Conservation (phyloP, 2,329 filamentous ascomycete genomes). For the Aspergillus felis region DNA sequence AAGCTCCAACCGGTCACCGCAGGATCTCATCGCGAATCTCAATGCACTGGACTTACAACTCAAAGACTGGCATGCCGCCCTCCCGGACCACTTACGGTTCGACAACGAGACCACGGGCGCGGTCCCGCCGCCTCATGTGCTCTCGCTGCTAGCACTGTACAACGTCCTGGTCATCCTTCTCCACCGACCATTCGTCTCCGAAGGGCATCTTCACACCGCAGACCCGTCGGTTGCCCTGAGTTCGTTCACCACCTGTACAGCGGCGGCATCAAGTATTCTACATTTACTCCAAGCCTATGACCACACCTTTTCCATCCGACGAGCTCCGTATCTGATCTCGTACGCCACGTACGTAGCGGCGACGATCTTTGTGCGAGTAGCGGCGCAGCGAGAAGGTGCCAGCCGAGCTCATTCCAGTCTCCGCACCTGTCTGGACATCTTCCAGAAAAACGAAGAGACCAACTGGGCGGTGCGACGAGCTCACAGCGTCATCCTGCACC, state of each 20-base stretch:
- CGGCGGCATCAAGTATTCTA: slow-evolving; percentile 46
- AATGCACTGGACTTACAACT: slow-evolving; percentile 41
- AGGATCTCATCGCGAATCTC: slow-evolving; percentile 33
- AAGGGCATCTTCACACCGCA: slow-evolving; percentile 40
- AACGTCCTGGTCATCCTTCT: slow-evolving; percentile 52
- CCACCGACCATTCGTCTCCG: slow-evolving; percentile 49
- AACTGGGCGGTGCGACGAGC: slow-evolving; percentile 49
- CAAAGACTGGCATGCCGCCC: slow-evolving; percentile 38
- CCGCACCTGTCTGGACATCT: slow-evolving; percentile 45
- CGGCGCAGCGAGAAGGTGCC: slow-evolving; percentile 41
- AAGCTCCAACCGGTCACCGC: slow-evolving; percentile 32
- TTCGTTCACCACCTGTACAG: slow-evolving; percentile 45
- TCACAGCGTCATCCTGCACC: slow-evolving; percentile 42
- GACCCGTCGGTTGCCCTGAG: slow-evolving; percentile 40
- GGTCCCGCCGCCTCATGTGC: slow-evolving; percentile 44
- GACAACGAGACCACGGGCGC: slow-evolving; percentile 24
- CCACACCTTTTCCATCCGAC: slow-evolving; percentile 42
- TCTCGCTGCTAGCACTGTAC: slow-evolving; percentile 47
- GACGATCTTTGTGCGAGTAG: slow-evolving; percentile 51
- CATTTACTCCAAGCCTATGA: slow-evolving; percentile 45
- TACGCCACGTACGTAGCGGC: slow-evolving; percentile 55
- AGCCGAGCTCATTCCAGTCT: slow-evolving; percentile 42
- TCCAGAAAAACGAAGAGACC: slow-evolving; percentile 49
- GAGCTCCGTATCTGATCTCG: slow-evolving; percentile 49
- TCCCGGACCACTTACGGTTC: slow-evolving; percentile 44